These are phyloP conservation scores for Hyaloperonospora brassicae DNA, from an alignment of 352 stramenopile genomes.

Conservation along the genomic window DNA sequence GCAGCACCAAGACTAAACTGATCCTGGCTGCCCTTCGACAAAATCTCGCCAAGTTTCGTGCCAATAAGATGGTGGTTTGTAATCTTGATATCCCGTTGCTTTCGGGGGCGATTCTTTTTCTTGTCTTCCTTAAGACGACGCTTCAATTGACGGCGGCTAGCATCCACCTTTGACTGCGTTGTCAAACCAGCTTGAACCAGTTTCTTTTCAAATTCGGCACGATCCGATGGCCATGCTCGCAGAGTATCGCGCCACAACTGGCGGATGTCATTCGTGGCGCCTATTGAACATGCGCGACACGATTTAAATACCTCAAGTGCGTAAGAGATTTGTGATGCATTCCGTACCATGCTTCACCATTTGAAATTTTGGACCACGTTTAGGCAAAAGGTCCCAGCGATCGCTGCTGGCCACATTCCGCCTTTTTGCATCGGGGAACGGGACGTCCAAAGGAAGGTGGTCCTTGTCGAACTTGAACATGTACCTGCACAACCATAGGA, in stretches of 20 bases:
- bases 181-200: constrained; percentile 74
- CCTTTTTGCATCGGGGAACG: constrained; percentile 64
- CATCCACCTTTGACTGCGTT: constrained; percentile 78
- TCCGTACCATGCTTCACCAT: constrained; percentile 68
- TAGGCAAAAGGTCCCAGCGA: constrained; percentile 65
- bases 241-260: constrained; percentile 78
- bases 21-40: constrained; percentile 68
- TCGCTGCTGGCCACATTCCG: constrained; percentile 54
- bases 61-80: constrained; percentile 84
- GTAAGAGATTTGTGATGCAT: background rate
- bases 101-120: constrained; percentile 70
- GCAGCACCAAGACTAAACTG: constrained; percentile 78
- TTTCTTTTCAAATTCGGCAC: constrained; percentile 69
- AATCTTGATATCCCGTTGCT: constrained; percentile 85
- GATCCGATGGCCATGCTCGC: constrained; percentile 60
- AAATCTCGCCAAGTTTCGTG: constrained; percentile 76
- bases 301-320: constrained; percentile 4
- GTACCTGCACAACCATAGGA: constrained; percentile 31
- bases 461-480: constrained; percentile 83
- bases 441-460: constrained; percentile 65
- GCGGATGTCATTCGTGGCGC: constrained; percentile 79
- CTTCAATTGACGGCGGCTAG: constrained; percentile 67
- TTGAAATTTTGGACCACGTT: constrained; percentile 62
- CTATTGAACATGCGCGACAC: constrained; percentile 15
- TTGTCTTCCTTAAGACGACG: constrained; percentile 76